Percentiles rank a stretch among this genome's conserved stretches.
Conservation (phyloP, 2,329 filamentous ascomycete genomes). For the Apiospora sp. region DNA sequence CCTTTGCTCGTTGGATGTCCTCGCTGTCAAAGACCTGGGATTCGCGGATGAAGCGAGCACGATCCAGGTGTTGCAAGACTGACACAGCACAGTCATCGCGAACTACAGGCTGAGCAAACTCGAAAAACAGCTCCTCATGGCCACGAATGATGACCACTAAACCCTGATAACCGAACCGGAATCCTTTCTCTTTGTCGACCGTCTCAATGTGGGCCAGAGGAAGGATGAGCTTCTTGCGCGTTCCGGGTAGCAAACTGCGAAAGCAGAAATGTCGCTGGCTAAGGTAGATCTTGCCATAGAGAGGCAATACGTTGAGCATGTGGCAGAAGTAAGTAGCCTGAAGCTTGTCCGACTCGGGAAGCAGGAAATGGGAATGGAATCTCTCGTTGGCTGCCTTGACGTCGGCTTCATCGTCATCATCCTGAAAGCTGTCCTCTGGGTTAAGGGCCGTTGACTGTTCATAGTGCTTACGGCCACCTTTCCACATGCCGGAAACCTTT, state of each 20-base stretch:
- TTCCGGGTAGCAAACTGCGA: constrained; percentile 87
- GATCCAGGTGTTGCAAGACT: constrained; percentile 78
- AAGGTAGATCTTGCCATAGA: constrained; percentile 97
- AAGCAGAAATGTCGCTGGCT: constrained; percentile 91
- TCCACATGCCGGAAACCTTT: constrained; percentile 97
- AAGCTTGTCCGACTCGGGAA: constrained; percentile 84
- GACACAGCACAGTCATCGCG: constrained; percentile 91
- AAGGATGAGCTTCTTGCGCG: constrained; percentile 89
- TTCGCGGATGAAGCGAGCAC: constrained; percentile 73
- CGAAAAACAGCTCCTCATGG: constrained; percentile 96
- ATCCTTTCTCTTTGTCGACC: constrained; percentile 93
- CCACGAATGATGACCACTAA: constrained; percentile 92
- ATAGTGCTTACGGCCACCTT: constrained; percentile 90
- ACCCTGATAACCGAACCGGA: constrained; percentile 88
- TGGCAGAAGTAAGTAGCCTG: constrained; percentile 92
- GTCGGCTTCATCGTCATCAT: constrained; percentile 63
- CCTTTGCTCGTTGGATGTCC: constrained; percentile 74
- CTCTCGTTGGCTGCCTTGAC: constrained; percentile 77
- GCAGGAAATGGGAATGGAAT: constrained; percentile 88
- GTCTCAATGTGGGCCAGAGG: constrained; percentile 93
- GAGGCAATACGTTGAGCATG: constrained; percentile 85
- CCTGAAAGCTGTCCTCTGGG: constrained; percentile 61
- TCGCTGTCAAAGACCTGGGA: constrained; percentile 72
- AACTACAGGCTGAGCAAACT: constrained; percentile 79
- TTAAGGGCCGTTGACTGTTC: constrained; percentile 64